Evolutionary conservation across 345 rosid species (phyloP), one percentile per base, ranked within the genome.

Genomic region (Dipteronia sinensis): DNA sequence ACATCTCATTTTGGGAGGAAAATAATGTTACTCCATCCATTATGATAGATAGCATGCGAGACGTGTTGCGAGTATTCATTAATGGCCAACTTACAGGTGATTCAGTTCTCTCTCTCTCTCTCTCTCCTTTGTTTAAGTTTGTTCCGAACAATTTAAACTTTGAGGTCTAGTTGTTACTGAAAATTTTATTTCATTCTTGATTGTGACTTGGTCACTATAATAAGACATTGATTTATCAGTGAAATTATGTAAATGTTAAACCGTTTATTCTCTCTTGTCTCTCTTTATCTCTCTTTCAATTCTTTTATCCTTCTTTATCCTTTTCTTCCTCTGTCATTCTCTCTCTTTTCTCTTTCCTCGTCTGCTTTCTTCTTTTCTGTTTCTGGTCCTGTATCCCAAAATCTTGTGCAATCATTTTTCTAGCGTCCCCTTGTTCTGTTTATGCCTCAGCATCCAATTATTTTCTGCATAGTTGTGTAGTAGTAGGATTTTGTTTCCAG

Each of bases 11-110:
- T 80, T 95, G 95, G 97, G 84, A 85, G 88, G 83, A 82, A 85
- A 90, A 81, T 11, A 82, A 89, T 67, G 76, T 81, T 72, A 84
- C 47, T 58, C 90, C 96, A 69, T 72, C 89, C 6, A 76, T 95
- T 69, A 72, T 74, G 74, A 89, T 93, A 55, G 97, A 93, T 84
- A 89, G 93, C 86, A 90, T 95, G 90, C 95, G 99, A 11, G 99
- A 95, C 82, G 92, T 93, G 79, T 71, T 93, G 72, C 98, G 92
- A 67, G 86, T 93, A 78, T 93, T 90, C 77, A 79, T 90, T 44
- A 93, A 95, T 67, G 87, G 92, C 72, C 83, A 90, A 77, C 94
- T 90, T 78, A 72, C 90, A 85, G 98, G 98, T 93, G 83, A 68
- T 80, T 72, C 68, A 55, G 46, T 55, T 40, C 70, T 38, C 29